Conservation (phyloP, 768 basidiomycete species). For the Rickenella mellea region DNA sequence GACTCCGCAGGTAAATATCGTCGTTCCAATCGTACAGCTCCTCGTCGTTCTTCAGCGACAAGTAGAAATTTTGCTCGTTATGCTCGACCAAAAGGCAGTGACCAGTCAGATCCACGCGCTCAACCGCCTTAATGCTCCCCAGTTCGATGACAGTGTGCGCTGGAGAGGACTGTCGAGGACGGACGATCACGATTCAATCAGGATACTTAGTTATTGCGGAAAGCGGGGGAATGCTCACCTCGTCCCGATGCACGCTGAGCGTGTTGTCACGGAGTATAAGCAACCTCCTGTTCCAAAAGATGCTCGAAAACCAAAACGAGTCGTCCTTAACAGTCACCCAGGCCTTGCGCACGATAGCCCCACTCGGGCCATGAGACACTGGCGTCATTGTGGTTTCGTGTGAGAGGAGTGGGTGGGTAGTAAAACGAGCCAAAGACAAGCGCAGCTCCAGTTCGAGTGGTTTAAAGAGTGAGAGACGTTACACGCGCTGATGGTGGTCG, state of each 20-base stretch:
- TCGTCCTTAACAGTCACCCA: conserved; percentile 88
- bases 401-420: too few relatives aligned
- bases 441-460: too few relatives aligned
- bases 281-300: conserved; percentile 89
- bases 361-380: too few relatives aligned
- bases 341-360: conserved; percentile 54
- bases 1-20: conserved; percentile 87
- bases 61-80: conserved; percentile 70
- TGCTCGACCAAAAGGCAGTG: conserved; percentile 87
- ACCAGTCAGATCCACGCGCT: conserved; percentile 88
- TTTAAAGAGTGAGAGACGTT: too few relatives aligned
- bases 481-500: too few relatives aligned
- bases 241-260: conserved; percentile 81
- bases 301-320: conserved; percentile 80
- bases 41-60: conserved; percentile 86
- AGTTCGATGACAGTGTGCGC: conserved; percentile 56
- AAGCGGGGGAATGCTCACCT: conserved; percentile 52
- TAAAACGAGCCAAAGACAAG: too few relatives aligned
- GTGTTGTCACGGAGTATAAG: conserved; percentile 74
- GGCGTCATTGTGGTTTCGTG: too few relatives aligned
- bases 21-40: conserved; percentile 98
- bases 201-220: too few relatives aligned
- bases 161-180: conserved; percentile 36
- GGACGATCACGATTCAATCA: too few relatives aligned
- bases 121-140: conserved; percentile 76